Conservation (phyloP, 2,329 filamentous ascomycete genomes). For the Trichoderma guizhouense region DNA sequence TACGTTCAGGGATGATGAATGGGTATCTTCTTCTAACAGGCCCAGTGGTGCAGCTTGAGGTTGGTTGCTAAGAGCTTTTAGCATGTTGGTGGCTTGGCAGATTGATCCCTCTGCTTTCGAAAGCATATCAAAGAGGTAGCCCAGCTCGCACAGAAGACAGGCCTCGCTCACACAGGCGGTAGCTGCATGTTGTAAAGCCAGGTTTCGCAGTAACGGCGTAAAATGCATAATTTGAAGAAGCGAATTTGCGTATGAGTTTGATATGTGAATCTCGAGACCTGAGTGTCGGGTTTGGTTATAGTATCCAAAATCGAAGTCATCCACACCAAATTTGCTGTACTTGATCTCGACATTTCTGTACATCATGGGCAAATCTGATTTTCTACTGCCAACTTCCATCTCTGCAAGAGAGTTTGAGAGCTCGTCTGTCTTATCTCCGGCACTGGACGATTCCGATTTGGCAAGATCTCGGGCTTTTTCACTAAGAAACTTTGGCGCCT, state of each 20-base stretch:
- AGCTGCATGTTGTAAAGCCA: conserved; percentile 84
- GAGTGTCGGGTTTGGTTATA: conserved; percentile 94
- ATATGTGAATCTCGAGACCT: conserved; percentile 91
- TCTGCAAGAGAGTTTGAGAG: conserved; percentile 64
- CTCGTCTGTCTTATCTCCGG: conserved; percentile 50
- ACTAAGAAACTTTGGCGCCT: conserved; percentile 87
- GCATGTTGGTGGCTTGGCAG: conserved; percentile 91
- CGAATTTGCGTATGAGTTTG: conserved; percentile 93
- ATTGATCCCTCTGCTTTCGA: conserved; percentile 92
- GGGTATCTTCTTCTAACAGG: conserved; percentile 78
- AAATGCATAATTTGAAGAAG: conserved; percentile 89
- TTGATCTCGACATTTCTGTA: conserved; percentile 97
- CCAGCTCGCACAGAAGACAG: conserved; percentile 89
- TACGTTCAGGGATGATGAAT: conserved; percentile 67
- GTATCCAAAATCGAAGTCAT: conserved; percentile 95
- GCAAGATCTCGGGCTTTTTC: conserved; percentile 77
- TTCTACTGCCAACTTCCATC: conserved; percentile 67
- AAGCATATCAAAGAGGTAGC: conserved; percentile 96
- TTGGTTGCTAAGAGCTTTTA: conserved; percentile 83
- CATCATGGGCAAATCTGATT: conserved; percentile 79
- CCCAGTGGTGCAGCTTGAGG: conserved; percentile 74
- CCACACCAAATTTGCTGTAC: conserved; percentile 98
- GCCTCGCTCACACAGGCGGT: conserved; percentile 77
- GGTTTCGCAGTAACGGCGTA: conserved; percentile 80
- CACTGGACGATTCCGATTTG: conserved; percentile 41